Evolutionary conservation across 1,284 basidiomycete species (phyloP).

Genomic region (Dichomitus squalens): DNA sequence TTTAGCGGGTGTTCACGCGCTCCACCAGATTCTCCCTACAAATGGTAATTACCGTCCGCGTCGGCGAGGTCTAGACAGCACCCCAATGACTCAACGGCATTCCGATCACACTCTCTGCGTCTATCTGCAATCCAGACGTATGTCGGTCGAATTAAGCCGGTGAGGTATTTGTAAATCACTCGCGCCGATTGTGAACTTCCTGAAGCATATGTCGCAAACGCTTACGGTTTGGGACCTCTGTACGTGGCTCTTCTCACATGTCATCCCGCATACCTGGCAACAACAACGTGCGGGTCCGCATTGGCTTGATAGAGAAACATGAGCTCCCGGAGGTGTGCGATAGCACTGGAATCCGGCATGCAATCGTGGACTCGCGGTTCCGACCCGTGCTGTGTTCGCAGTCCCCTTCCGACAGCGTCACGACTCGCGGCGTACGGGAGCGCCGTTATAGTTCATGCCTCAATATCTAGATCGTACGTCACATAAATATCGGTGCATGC

Average conservation of each 20-base stretch:
- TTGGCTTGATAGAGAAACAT: neutral
- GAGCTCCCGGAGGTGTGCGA: constrained; percentile 1
- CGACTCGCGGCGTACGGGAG: neutral
- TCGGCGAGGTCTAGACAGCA: too few relatives aligned
- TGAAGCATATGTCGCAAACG: too few relatives aligned
- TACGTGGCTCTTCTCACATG: neutral
- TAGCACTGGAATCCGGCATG: neutral
- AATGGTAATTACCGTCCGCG: too few relatives aligned
- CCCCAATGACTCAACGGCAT: too few relatives aligned
- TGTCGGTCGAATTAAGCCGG: too few relatives aligned
- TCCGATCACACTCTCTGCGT: too few relatives aligned
- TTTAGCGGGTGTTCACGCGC: too few relatives aligned
- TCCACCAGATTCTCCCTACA: too few relatives aligned
- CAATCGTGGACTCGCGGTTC: constrained; percentile 4
- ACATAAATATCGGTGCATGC: neutral
- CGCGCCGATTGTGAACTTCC: too few relatives aligned
- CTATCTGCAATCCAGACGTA: too few relatives aligned
- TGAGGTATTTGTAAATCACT: too few relatives aligned
- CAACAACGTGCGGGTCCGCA: neutral
- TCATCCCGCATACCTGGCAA: neutral
- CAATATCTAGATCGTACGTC: neutral
- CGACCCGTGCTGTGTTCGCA: neutral
- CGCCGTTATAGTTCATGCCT: neutral
- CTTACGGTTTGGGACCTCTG: too few relatives aligned
- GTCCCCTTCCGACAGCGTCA: neutral